Evolutionary conservation across 1,284 basidiomycete genomes (phyloP).

Genomic region (Ceratobasidium sp.): DNA sequence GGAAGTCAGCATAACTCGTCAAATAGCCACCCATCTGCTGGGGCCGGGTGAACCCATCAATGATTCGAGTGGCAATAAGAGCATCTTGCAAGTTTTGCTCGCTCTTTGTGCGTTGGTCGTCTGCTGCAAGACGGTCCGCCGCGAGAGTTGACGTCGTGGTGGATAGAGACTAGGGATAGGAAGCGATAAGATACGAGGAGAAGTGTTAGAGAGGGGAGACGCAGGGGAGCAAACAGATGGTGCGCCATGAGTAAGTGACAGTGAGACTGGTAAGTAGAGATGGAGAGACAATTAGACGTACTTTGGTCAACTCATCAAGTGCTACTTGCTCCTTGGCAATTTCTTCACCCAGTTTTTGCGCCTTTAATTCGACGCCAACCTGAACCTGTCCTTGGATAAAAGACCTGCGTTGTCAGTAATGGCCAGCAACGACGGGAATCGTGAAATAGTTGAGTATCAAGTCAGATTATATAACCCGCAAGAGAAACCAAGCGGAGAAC

Average conservation of each 20-base stretch:
- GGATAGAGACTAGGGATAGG: slow-evolving; percentile 25
- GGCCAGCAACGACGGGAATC: background rate
- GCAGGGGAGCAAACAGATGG: background rate
- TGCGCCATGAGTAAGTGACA: background rate
- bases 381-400: slow-evolving; percentile 82
- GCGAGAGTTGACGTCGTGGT: slow-evolving; percentile 24
- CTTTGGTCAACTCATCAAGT: slow-evolving; percentile 75
- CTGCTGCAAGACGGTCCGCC: slow-evolving; percentile 45
- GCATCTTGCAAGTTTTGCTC: slow-evolving; percentile 83
- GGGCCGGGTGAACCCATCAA: slow-evolving; percentile 80
- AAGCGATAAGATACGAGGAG: no score
- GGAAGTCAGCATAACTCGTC: slow-evolving; percentile 82
- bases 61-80: slow-evolving; percentile 76
- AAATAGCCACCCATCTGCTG: slow-evolving; percentile 76
- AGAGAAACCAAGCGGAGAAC: slow-evolving; percentile 50
- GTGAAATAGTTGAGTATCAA: slow-evolving; percentile 14
- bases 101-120: slow-evolving; percentile 67
- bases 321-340: slow-evolving; percentile 71
- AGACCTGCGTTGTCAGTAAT: slow-evolving; percentile 61
- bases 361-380: slow-evolving; percentile 81
- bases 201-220: background rate
- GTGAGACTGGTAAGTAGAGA: no score
- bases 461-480: no score
- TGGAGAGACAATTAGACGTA: slow-evolving; percentile 53
- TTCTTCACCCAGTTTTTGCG: slow-evolving; percentile 80